Percentiles rank a stretch among this genome's conserved stretches.
phyloP scores from a whole-genome alignment of 78 protist species.

The Tieghemostelium lacteum region DNA sequence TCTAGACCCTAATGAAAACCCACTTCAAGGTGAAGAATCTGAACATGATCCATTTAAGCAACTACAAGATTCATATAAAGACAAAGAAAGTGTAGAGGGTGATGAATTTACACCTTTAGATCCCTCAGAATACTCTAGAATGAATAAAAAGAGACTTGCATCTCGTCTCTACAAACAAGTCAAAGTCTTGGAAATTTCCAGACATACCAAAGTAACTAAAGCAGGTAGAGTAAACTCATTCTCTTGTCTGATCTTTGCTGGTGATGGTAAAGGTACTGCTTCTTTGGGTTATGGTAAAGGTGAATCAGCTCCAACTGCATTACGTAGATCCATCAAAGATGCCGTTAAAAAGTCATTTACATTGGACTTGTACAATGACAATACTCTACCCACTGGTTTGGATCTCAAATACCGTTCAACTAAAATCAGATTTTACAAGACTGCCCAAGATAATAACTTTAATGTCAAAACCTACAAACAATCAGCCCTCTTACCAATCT shows the following conservation, averaged over 20 bases:
- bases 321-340: conserved; percentile 27
- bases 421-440: conserved; percentile 35
- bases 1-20: too few species aligned
- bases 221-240: conserved; percentile 59
- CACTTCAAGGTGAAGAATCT: too few species aligned
- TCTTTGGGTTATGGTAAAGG: conserved; percentile 79
- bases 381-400: conserved; percentile 53
- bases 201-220: conserved; percentile 52
- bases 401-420: conserved; percentile 39
- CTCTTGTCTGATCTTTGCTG: conserved; percentile 32
- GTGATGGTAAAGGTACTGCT: conserved; percentile 72
- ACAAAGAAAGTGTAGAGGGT: neutral
- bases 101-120: too few species aligned
- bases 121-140: too few species aligned
- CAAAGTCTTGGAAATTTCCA: conserved; percentile 25
- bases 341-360: conserved; percentile 54
- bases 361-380: conserved; percentile 13
- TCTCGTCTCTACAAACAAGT: too few species aligned
- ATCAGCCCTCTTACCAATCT: neutral
- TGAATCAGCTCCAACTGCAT: conserved; percentile 35
- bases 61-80: too few species aligned
- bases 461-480: conserved; percentile 17
- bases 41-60: too few species aligned
- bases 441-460: neutral
- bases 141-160: too few species aligned